Percentiles rank a stretch among this genome's conserved stretches.
phyloP scores from a whole-genome alignment of 78 protist genomes.

The Anaeramoeba flamelloides region DNA sequence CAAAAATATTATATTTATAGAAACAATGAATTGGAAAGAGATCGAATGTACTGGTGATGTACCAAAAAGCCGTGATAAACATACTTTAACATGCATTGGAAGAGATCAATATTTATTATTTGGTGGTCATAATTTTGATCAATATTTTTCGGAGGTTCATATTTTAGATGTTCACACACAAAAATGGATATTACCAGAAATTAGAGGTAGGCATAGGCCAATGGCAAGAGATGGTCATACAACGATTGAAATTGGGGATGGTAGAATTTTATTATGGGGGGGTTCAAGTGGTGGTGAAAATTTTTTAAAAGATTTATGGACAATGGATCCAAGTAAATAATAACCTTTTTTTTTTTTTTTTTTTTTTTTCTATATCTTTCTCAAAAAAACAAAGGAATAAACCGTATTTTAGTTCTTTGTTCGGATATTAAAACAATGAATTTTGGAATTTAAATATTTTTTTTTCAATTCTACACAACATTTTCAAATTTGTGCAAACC shows the following conservation, averaged over 20 bases:
- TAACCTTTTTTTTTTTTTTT: no score
- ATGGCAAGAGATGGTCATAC: not conserved
- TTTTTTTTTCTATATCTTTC: no score
- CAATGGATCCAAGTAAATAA: not conserved
- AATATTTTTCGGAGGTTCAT: not conserved
- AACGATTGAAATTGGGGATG: not conserved
- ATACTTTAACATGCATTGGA: not conserved
- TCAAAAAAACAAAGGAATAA: no score
- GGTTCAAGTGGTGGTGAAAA: not conserved
- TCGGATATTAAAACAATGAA: no score
- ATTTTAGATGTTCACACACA: not conserved
- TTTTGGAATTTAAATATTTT: no score
- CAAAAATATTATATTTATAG: no score
- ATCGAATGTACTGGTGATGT: not conserved
- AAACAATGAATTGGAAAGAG: not conserved
- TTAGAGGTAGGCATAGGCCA: not conserved
- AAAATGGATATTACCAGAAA: not conserved
- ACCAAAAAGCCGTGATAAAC: not conserved
- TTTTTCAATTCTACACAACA: no score
- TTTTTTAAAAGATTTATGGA: not conserved
- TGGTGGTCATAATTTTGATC: conserved; percentile 3
- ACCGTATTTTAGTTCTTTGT: no score
- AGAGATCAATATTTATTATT: not conserved
- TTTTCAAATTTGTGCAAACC: no score
- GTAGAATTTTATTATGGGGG: not conserved